Evolutionary conservation across 345 rosid species (phyloP).

Genomic region (Moringa oleifera): DNA sequence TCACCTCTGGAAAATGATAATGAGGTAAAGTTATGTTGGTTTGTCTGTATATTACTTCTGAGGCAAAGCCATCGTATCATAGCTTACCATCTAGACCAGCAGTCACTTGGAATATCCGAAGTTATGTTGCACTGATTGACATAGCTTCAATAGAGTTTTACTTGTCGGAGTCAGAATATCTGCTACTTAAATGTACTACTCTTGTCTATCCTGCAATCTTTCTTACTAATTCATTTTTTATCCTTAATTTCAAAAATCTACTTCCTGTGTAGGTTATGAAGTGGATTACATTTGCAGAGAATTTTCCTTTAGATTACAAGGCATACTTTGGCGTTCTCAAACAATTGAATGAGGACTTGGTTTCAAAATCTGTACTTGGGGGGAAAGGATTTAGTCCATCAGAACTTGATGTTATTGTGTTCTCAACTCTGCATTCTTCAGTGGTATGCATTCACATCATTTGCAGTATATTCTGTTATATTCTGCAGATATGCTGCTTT

Average conservation of each 20-base stretch:
- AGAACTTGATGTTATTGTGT: slow-evolving; percentile 67
- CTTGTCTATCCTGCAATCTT: slow-evolving; percentile 9
- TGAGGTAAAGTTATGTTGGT: slow-evolving; percentile 36
- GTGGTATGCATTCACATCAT: slow-evolving; percentile 41
- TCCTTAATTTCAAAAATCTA: slow-evolving; percentile 2
- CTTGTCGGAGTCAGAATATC: slow-evolving; percentile 4
- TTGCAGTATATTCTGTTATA: background rate
- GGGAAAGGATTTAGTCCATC: slow-evolving; percentile 79
- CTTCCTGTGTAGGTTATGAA: slow-evolving; percentile 48
- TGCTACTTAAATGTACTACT: background rate
- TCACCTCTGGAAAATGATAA: slow-evolving; percentile 24
- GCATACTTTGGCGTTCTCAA: slow-evolving; percentile 40
- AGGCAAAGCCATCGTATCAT: background rate
- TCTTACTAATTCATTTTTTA: background rate
- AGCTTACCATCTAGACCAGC: background rate
- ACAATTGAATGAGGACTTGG: slow-evolving; percentile 55
- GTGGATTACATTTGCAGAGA: slow-evolving; percentile 66
- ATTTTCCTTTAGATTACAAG: slow-evolving; percentile 40
- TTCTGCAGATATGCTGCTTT: too few relatives aligned
- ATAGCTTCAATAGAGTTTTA: background rate
- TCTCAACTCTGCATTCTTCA: slow-evolving; percentile 56
- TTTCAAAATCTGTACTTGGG: slow-evolving; percentile 53
- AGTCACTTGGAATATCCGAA: background rate
- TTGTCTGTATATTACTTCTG: background rate
- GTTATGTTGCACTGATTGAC: background rate